Base-by-base conservation (phyloP, 805 yeast genomes). In the Lipomyces orientalis region DNA sequence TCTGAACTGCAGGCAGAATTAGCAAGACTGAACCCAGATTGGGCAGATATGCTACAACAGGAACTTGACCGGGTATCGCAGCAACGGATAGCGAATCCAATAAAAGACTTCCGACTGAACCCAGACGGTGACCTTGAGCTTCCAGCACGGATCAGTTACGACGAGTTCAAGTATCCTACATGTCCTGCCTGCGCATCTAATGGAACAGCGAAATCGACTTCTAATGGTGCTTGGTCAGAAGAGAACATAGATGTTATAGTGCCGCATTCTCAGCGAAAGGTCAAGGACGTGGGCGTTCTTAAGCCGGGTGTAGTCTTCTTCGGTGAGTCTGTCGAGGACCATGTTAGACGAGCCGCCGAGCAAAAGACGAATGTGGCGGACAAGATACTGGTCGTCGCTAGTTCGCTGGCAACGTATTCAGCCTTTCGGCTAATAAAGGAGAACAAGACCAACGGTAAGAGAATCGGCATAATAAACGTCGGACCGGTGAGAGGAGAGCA, bases 251-350 rank as follows among this genome's bases (percentile, higher is more conserved):
- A 61, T 10, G 61, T 62, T 12, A 35, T 52, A 31, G 58, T 65
- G 2, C 62, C 68, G 34, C 66, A 62, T 46, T 54, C 68, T 12
- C 58, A 58, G 25, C 57, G 60, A 29, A 67, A 60, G 34, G 46
- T 64, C n/a, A 67, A 67, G 2, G 73, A 62, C 54, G 69, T 65
- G 14, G 76, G 77, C 10, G 70, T 74, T 2, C 59, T 75, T 16
- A 74, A 74, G 49, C 76, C 76, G 2, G 58, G 68, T 55, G 76
- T 74, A 10, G 70, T 74, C 3, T 74, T 74, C 58, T 74, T 74
- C 61, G 76, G 76, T 4, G 76, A 75, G 57, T 62, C 69, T n/a
- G 75, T 73, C 6, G 66, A 64, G 22, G 70, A 58, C n/a, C 63
- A 46, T 1, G 63, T 60, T 6, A 64, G 69, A 33, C 16, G 2